A percentile compares a stretch with the other conserved stretches of the same genome.
Evolutionary conservation across 1,139 yeast species (phyloP).

Genomic region (Nakaseomyces kungkrabaensis): DNA sequence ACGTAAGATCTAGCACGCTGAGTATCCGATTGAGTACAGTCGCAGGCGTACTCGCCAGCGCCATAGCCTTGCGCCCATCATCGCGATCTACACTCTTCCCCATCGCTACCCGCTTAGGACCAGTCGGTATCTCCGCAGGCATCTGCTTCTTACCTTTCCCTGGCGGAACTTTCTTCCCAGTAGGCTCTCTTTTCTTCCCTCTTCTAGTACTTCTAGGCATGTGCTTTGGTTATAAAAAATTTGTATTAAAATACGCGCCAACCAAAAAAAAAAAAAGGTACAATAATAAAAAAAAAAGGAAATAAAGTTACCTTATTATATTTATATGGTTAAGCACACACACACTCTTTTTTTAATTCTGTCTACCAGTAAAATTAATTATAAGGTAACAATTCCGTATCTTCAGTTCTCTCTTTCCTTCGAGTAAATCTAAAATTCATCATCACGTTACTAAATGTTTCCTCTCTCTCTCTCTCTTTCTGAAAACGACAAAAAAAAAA

Average conservation of each 20-base stretch:
- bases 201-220: constrained; percentile 21
- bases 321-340: too few species aligned
- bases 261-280: too few species aligned
- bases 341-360: too few species aligned
- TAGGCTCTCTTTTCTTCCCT: constrained; percentile 8
- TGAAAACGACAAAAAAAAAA: too few species aligned
- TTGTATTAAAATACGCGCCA: not conserved
- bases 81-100: not conserved
- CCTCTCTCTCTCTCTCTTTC: too few species aligned
- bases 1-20: constrained; percentile 42
- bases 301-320: too few species aligned
- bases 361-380: too few species aligned
- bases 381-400: too few species aligned
- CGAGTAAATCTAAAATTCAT: too few species aligned
- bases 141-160: not conserved
- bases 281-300: too few species aligned
- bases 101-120: constrained; percentile 1
- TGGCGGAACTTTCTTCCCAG: not conserved
- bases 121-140: not conserved
- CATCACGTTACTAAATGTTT: too few species aligned
- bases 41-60: constrained; percentile 19
- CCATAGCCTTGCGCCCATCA: not conserved
- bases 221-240: not conserved
- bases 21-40: constrained; percentile 43
- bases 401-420: too few species aligned